Percentiles rank a stretch among this genome's conserved stretches.
Evolutionary conservation across 495 filamentous ascomycete genomes (phyloP).

Genomic region (Cetradonia linearis): DNA sequence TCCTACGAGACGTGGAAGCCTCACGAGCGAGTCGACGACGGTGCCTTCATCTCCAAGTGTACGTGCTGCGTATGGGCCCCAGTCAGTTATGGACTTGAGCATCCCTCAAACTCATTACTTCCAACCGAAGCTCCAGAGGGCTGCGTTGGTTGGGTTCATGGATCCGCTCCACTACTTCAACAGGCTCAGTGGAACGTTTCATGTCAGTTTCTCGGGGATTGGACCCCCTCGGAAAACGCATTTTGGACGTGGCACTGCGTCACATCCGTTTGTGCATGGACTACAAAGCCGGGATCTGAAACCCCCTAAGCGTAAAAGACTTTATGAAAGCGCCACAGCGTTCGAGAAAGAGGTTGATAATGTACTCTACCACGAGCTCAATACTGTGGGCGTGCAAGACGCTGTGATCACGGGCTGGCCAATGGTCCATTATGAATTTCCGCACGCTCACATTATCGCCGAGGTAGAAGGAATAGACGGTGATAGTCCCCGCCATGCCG

Average conservation of each 20-base stretch:
- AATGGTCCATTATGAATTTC: constrained; percentile 21
- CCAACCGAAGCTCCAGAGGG: background rate
- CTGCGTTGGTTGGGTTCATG: constrained; percentile 29
- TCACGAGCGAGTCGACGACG: background rate
- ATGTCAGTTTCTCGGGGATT: constrained; percentile 20
- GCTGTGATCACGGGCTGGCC: constrained; percentile 10
- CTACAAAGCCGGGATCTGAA: background rate
- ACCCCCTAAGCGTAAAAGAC: background rate
- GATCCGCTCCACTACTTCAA: constrained; percentile 38
- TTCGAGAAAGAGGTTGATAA: constrained; percentile 19
- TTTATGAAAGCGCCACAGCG: background rate
- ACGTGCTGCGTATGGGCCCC: background rate
- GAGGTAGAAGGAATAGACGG: constrained; percentile 3
- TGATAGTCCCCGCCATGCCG: background rate
- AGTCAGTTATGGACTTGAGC: background rate
- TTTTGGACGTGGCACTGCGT: background rate
- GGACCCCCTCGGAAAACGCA: constrained; percentile 4
- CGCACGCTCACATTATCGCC: constrained; percentile 17
- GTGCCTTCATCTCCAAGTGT: too few species aligned
- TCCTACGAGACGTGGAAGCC: background rate
- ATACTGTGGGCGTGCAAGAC: constrained; percentile 10
- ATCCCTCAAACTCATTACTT: background rate
- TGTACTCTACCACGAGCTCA: constrained; percentile 14
- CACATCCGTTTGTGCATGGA: background rate
- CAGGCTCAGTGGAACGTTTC: constrained; percentile 37